Percentiles rank a stretch among this genome's conserved stretches.
Evolutionary conservation across 2,329 filamentous ascomycete species (phyloP).

Genomic region (Fusarium napiforme): DNA sequence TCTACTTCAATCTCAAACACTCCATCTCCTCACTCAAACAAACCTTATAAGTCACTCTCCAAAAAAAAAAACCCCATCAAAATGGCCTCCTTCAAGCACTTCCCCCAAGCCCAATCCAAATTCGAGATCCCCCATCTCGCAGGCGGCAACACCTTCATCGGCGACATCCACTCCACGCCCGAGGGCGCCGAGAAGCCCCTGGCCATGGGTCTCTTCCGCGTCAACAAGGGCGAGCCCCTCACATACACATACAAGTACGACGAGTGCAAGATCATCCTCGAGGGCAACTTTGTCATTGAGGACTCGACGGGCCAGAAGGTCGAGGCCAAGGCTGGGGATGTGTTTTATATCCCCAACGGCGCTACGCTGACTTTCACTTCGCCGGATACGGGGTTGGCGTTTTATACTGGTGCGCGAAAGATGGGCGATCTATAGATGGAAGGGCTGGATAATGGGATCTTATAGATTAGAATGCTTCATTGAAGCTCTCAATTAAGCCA

Average conservation of each 20-base stretch:
- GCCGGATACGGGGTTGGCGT: constrained; percentile 68
- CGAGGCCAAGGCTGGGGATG: constrained; percentile 69
- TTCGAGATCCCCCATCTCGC: constrained; percentile 74
- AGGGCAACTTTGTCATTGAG: constrained; percentile 72
- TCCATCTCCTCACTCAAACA: neutral
- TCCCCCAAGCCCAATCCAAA: constrained; percentile 65
- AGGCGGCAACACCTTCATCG: constrained; percentile 75
- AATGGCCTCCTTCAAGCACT: constrained; percentile 62
- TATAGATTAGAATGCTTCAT: constrained; percentile 25
- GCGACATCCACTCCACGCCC: constrained; percentile 69
- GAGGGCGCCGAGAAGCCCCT: constrained; percentile 69
- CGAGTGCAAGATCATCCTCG: constrained; percentile 79
- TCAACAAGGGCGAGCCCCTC: constrained; percentile 74
- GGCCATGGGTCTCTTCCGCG: constrained; percentile 72
- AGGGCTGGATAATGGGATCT: constrained; percentile 10
- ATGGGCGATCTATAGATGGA: constrained; percentile 43
- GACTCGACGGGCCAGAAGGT: constrained; percentile 71
- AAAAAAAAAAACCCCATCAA: constrained; percentile 2
- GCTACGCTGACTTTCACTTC: constrained; percentile 74
- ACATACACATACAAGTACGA: constrained; percentile 77
- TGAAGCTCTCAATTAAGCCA: constrained; percentile 1
- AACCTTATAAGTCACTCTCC: neutral
- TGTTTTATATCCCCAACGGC: constrained; percentile 76
- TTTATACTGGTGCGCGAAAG: constrained; percentile 61
- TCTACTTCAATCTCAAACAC: neutral